Conservation (phyloP, 768 basidiomycete genomes). For the Russula dissimulans region DNA sequence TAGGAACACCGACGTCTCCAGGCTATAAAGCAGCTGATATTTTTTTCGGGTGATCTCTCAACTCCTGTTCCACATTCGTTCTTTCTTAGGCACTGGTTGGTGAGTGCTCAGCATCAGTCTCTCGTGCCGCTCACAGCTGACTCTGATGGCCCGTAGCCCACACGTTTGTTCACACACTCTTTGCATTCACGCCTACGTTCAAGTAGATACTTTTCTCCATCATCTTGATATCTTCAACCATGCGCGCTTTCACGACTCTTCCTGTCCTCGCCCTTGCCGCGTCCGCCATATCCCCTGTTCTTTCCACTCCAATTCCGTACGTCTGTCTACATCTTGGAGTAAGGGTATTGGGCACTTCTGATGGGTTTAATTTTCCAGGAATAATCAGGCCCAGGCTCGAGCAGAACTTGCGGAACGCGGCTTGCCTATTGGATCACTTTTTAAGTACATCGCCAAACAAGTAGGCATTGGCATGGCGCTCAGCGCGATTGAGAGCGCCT, state of each 20-base stretch:
- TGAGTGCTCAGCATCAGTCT: background rate
- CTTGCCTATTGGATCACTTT: too few species aligned
- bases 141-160: background rate
- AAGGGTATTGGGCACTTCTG: background rate
- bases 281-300: background rate
- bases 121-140: background rate
- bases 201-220: background rate
- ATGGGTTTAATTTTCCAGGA: background rate
- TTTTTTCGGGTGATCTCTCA: background rate
- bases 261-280: background rate
- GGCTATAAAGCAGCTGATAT: too few species aligned
- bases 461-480: too few species aligned
- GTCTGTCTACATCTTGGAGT: background rate
- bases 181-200: background rate
- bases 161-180: background rate
- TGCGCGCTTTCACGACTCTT: background rate
- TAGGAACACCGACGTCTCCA: too few species aligned
- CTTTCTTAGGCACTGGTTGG: conserved; percentile 11
- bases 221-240: background rate
- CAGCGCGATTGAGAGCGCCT: too few species aligned
- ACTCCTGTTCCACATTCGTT: background rate
- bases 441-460: too few species aligned
- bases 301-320: background rate
- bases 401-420: too few species aligned
- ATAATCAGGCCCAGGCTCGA: background rate